Evolutionary conservation across 2,329 filamentous ascomycete genomes (phyloP), one percentile per base, ranked within the genome.

Genomic region (Fusarium sp.): DNA sequence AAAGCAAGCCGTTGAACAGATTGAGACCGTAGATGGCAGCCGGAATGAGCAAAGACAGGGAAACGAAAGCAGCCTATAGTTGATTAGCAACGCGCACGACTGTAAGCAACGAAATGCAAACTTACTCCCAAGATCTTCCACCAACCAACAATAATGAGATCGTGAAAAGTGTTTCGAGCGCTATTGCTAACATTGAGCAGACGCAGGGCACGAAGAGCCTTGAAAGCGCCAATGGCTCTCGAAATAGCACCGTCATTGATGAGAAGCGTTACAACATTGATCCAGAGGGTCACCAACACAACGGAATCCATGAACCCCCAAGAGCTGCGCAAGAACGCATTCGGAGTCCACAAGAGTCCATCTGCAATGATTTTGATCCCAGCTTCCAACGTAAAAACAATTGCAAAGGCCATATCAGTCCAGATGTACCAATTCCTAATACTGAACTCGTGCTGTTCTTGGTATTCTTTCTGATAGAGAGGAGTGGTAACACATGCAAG

Each of bases 11-110:
- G 67, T 91, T 92, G 81, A 99, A 99, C 4, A 99, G 84, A 72
- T 97, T 99, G 57, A 98, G 79, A 2, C 94, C 96, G 70, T 98
- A 98, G 37, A 99, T 95, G 68, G 96, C 96, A 77, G 99, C 99
- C 0, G 96, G 96, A 61, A 99, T 94, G 59, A 99, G 83, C 76
- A 99, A 88, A 71, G 95, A 97, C 72, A 99, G 84, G 5, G 96
- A 98, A 51, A 99, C 96, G 63, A 97, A 94, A 1, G 94, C 93
- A 68, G 96, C 92, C 85, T 83, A 20, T 30, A 5, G 9, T 12
- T 60, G 49, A 40, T 63, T 31, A 62, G 47, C 30, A 26, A 49
- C 4, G 20, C 13, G 34, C 23, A 42, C 8, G 13, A 28, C n/a
- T 20, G 20, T 18, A n/a, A 11, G 18, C 5, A 31, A 28, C 13